Evolutionary conservation across 352 stramenopile species (phyloP).

Genomic region (Globisporangium paroecandrum): DNA sequence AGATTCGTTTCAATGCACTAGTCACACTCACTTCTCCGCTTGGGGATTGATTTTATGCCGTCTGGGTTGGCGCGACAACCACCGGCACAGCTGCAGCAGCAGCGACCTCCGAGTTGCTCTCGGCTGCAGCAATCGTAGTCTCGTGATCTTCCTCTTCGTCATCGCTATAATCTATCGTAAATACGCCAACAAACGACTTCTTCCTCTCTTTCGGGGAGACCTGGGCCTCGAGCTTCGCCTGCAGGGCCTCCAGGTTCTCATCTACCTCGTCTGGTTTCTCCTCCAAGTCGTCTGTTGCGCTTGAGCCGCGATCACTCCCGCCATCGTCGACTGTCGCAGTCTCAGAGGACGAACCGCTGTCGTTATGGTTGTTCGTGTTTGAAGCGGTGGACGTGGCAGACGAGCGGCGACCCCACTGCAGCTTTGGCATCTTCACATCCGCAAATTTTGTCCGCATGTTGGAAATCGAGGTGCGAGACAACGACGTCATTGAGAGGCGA

Average conservation of each 20-base stretch:
- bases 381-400: constrained; percentile 24
- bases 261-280: constrained; percentile 30
- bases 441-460: constrained; percentile 52
- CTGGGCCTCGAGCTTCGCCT: constrained; percentile 15
- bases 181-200: constrained; percentile 63
- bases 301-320: constrained; percentile 58
- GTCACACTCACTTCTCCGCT: constrained; percentile 6
- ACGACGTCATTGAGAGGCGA: constrained; percentile 34
- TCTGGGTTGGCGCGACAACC: constrained; percentile 7
- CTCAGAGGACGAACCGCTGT: constrained; percentile 62
- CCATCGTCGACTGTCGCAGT: constrained; percentile 58
- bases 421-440: constrained; percentile 71
- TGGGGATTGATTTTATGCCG: background rate
- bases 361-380: constrained; percentile 39
- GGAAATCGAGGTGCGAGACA: constrained; percentile 53
- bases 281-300: constrained; percentile 40
- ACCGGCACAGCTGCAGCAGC: background rate
- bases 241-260: constrained; percentile 29
- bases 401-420: constrained; percentile 46
- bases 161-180: constrained; percentile 81
- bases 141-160: constrained; percentile 52
- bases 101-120: constrained; percentile 2
- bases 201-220: constrained; percentile 26
- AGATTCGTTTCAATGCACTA: constrained; percentile 8
- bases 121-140: background rate